These are phyloP conservation scores for Mycena rosella DNA, from an alignment of 768 basidiomycete genomes.

Conservation along the genomic window DNA sequence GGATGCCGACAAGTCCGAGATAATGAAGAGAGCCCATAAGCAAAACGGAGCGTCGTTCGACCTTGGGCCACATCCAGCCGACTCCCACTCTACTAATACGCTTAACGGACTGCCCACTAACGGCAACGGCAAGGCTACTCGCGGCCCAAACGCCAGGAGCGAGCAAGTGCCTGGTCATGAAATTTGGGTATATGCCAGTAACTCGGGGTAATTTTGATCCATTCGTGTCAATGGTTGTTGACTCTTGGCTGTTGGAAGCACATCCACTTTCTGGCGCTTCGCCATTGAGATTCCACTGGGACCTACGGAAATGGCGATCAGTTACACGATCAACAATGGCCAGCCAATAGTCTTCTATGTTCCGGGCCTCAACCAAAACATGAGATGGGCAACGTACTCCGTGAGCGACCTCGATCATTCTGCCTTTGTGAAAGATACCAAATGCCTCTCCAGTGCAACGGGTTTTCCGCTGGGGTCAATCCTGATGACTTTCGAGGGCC, in stretches of 20 bases:
- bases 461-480: constrained; percentile 91
- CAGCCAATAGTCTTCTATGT: constrained; percentile 78
- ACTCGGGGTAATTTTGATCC: constrained; percentile 59
- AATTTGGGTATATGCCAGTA: constrained; percentile 75
- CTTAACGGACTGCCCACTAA: constrained; percentile 39
- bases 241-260: constrained; percentile 55
- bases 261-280: constrained; percentile 96
- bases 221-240: constrained; percentile 13
- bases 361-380: constrained; percentile 83
- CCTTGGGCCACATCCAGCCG: constrained; percentile 80
- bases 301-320: constrained; percentile 77
- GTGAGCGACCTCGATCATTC: constrained; percentile 56
- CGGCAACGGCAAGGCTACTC: constrained; percentile 36
- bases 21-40: constrained; percentile 5
- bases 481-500: constrained; percentile 88
- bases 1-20: constrained; percentile 65
- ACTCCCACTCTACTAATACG: constrained; percentile 68
- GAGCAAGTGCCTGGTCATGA: constrained; percentile 72
- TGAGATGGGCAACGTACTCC: constrained; percentile 92
- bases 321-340: constrained; percentile 87
- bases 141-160: constrained; percentile 52
- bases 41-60: constrained; percentile 57
- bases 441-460: constrained; percentile 74
- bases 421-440: constrained; percentile 1
- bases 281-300: constrained; percentile 84